Percentiles rank a stretch among this genome's conserved stretches.
phyloP scores from a whole-genome alignment of 495 filamentous ascomycete genomes.

The Hypoxylon lienhwacheense region DNA sequence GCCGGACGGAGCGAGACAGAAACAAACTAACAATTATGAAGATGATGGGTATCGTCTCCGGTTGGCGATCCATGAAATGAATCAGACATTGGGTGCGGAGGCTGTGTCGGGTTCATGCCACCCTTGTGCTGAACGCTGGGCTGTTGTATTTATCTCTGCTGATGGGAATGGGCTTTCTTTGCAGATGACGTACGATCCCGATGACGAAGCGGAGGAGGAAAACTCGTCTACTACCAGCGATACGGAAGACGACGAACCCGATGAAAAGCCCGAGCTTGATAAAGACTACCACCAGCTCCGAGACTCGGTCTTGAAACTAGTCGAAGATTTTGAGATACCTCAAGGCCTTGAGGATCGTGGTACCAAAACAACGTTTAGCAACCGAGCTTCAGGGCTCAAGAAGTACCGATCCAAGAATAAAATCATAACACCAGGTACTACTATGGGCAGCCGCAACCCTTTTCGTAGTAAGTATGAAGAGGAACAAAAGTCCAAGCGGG shows the following conservation, averaged over 20 bases:
- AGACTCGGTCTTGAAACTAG: slow-evolving; percentile 77
- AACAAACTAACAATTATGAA: slow-evolving; percentile 50
- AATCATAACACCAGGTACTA: slow-evolving; percentile 50
- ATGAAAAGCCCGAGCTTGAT: slow-evolving; percentile 68
- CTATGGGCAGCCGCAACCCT: slow-evolving; percentile 58
- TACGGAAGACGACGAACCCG: slow-evolving; percentile 63
- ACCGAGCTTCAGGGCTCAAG: slow-evolving; percentile 57
- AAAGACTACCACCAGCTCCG: slow-evolving; percentile 83
- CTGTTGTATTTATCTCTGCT: slow-evolving; percentile 72
- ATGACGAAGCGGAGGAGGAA: slow-evolving; percentile 65
- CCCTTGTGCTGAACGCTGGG: slow-evolving; percentile 73
- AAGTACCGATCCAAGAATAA: slow-evolving; percentile 55
- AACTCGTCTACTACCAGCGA: slow-evolving; percentile 65
- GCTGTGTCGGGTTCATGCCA: slow-evolving; percentile 63
- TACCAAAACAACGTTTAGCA: slow-evolving; percentile 62
- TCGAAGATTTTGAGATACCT: slow-evolving; percentile 77
- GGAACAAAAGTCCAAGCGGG: slow-evolving; percentile 36
- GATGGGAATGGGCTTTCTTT: slow-evolving; percentile 69
- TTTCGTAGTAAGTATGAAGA: slow-evolving; percentile 52
- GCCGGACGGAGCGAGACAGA: slow-evolving; percentile 38
- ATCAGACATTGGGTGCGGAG: slow-evolving; percentile 60
- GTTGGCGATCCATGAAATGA: slow-evolving; percentile 66
- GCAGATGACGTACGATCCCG: slow-evolving; percentile 70
- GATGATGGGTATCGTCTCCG: slow-evolving; percentile 59
- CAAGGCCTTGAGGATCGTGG: slow-evolving; percentile 58